A percentile compares a stretch with the other conserved stretches of the same genome.
phyloP scores from a whole-genome alignment of 495 filamentous ascomycete genomes.

The Podospora fimiseda region DNA sequence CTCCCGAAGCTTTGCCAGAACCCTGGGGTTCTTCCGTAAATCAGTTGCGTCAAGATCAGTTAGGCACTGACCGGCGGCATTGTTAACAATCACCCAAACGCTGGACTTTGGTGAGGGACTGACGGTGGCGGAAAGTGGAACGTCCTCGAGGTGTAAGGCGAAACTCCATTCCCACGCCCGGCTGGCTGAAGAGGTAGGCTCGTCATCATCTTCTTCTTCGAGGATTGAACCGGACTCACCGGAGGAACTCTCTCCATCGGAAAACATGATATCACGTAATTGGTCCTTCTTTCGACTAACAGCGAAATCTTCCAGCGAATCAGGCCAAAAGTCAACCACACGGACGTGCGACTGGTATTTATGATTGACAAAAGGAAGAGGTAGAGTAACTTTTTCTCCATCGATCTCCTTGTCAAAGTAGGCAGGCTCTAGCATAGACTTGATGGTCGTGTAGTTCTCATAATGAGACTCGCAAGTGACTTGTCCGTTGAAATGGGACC shows the following conservation, averaged over 20 bases:
- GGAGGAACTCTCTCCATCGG: slow-evolving; percentile 22
- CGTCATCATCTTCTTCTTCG: slow-evolving; percentile 1
- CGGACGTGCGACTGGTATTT: slow-evolving; percentile 64
- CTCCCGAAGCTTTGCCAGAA: slow-evolving; percentile 52
- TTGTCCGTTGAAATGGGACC: slow-evolving; percentile 27
- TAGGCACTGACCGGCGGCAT: slow-evolving; percentile 57
- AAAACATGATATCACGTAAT: slow-evolving; percentile 38
- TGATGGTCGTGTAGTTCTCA: slow-evolving; percentile 34
- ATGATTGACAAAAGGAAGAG: slow-evolving; percentile 62
- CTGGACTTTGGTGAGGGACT: slow-evolving; percentile 29
- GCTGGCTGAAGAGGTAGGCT: not conserved
- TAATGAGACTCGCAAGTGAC: slow-evolving; percentile 42
- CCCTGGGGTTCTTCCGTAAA: slow-evolving; percentile 45
- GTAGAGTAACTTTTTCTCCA: slow-evolving; percentile 35
- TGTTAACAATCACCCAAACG: slow-evolving; percentile 61
- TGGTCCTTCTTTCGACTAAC: slow-evolving; percentile 39
- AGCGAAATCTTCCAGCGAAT: slow-evolving; percentile 67
- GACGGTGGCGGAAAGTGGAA: slow-evolving; percentile 24
- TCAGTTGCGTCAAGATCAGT: slow-evolving; percentile 61
- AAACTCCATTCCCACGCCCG: slow-evolving; percentile 75
- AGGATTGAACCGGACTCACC: slow-evolving; percentile 9
- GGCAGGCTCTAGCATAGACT: slow-evolving; percentile 42
- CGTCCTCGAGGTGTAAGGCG: slow-evolving; percentile 63
- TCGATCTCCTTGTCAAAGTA: slow-evolving; percentile 32
- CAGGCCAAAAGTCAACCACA: slow-evolving; percentile 76